A percentile compares a stretch with the other conserved stretches of the same genome.
Conservation (phyloP, 1,139 yeast genomes). For the Candida buenavistaensis region DNA sequence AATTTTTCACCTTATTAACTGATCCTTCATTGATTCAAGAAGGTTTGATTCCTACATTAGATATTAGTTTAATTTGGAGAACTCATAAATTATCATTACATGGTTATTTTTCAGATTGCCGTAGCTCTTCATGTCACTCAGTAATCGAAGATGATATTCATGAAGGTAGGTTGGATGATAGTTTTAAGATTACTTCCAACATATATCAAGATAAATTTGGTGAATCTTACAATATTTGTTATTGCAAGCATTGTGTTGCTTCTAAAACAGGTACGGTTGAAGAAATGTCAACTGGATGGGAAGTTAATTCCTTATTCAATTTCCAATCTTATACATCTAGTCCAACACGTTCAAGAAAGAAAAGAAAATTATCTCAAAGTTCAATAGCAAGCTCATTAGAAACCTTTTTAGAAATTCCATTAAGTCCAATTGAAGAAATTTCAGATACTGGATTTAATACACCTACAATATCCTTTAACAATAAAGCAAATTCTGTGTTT, state of each 20-base stretch:
- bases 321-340: neutral
- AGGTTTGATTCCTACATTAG: slow-evolving; percentile 37
- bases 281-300: neutral
- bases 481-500: neutral
- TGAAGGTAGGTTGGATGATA: slow-evolving; percentile 12
- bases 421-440: slow-evolving; percentile 3
- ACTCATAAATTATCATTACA: slow-evolving; percentile 34
- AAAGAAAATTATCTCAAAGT: neutral
- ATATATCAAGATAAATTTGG: slow-evolving; percentile 1
- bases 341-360: neutral
- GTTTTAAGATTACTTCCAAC: slow-evolving; percentile 16
- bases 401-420: neutral
- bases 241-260: slow-evolving; percentile 3
- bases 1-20: slow-evolving; percentile 25
- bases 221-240: slow-evolving; percentile 4
- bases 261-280: neutral
- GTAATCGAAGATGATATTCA: slow-evolving; percentile 18
- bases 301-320: slow-evolving; percentile 4
- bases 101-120: slow-evolving; percentile 24
- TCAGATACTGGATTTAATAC: neutral
- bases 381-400: neutral
- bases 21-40: slow-evolving; percentile 6
- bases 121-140: slow-evolving; percentile 9
- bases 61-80: slow-evolving; percentile 42
- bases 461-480: no score